Evolutionary conservation across 805 yeast species (phyloP).

Genomic region (Deakozyma indianensis): DNA sequence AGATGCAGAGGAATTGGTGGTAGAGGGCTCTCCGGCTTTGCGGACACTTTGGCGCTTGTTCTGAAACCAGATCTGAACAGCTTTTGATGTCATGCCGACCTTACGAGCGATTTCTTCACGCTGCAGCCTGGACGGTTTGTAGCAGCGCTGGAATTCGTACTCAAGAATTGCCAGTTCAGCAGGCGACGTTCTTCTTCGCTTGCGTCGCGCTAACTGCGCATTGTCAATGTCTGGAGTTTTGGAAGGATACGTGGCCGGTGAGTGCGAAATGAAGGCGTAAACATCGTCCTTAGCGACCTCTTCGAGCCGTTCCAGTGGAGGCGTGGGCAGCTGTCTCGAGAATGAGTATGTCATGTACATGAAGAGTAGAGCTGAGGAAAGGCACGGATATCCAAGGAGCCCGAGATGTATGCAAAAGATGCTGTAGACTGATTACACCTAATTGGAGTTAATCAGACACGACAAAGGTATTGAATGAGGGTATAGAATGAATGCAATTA

Average conservation of each 20-base stretch:
- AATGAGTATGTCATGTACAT: background rate
- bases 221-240: conserved; percentile 71
- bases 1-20: conserved; percentile 6
- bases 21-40: conserved; percentile 8
- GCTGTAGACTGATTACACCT: no score
- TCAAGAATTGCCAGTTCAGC: conserved; percentile 71
- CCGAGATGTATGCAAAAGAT: no score
- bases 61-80: conserved; percentile 98
- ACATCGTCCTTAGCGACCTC: background rate
- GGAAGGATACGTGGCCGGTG: conserved; percentile 74
- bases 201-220: conserved; percentile 84
- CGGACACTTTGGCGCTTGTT: conserved; percentile 73
- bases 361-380: background rate
- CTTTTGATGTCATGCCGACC: conserved; percentile 92
- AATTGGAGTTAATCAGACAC: no score
- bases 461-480: no score
- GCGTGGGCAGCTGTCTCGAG: background rate
- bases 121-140: conserved; percentile 67
- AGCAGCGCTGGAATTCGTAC: conserved; percentile 58
- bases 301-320: background rate
- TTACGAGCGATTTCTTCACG: conserved; percentile 65
- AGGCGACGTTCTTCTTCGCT: conserved; percentile 90
- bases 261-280: conserved; percentile 78
- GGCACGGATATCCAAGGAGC: no score
- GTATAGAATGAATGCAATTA: no score